Conservation (phyloP, 352 stramenopile genomes). For the Globisporangium alternatum region DNA sequence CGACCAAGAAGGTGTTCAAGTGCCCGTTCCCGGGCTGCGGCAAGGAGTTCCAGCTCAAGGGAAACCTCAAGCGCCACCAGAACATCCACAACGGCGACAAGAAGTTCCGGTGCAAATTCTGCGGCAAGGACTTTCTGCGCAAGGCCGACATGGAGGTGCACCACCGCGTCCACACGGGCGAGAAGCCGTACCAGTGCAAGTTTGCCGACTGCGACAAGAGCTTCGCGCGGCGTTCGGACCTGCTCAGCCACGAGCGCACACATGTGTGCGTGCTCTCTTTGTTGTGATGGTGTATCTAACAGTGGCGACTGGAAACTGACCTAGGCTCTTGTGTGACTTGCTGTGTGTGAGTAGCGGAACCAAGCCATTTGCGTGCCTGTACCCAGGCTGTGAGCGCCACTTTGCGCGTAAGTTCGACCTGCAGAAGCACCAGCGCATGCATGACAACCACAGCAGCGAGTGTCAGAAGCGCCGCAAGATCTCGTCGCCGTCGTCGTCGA, state of each 20-base stretch:
- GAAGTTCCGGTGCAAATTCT: conserved; percentile 63
- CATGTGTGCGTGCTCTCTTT: conserved; percentile 38
- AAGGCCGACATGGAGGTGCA: conserved; percentile 80
- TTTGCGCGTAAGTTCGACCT: conserved; percentile 69
- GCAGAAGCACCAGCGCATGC: conserved; percentile 66
- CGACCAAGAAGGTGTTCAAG: conserved; percentile 26
- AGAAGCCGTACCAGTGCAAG: conserved; percentile 72
- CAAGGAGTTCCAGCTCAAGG: conserved; percentile 61
- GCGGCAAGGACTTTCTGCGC: conserved; percentile 55
- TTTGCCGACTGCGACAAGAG: conserved; percentile 49
- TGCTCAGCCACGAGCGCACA: conserved; percentile 73
- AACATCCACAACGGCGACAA: conserved; percentile 60
- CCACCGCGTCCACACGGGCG: conserved; percentile 68
- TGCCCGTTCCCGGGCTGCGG: conserved; percentile 53
- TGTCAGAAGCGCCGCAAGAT: conserved; percentile 35
- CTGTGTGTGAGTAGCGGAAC: conserved; percentile 30
- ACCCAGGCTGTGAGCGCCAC: conserved; percentile 42
- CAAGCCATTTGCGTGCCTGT: conserved; percentile 61
- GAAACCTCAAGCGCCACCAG: conserved; percentile 56
- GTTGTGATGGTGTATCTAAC: neutral
- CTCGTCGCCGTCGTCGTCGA: neutral
- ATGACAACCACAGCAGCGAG: conserved; percentile 30
- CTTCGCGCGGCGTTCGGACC: conserved; percentile 69
- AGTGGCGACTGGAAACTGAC: neutral
- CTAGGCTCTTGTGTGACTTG: neutral